A percentile compares a stretch with the other conserved stretches of the same genome.
phyloP scores from a whole-genome alignment of 306 rosid genomes.

The Lupinus albus region DNA sequence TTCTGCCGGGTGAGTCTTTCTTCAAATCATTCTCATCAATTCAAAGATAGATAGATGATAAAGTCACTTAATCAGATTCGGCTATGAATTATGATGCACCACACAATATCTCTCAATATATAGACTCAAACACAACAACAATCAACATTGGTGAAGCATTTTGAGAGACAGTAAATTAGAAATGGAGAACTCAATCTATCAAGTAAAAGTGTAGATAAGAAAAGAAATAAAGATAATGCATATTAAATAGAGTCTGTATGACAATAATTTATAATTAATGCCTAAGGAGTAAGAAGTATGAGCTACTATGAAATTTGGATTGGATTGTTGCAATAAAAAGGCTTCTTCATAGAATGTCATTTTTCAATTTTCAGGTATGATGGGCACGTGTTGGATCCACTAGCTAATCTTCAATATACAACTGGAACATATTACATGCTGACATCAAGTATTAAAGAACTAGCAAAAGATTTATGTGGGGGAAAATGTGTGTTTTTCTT shows the following conservation, averaged over 20 bases:
- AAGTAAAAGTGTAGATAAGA: too few relatives aligned
- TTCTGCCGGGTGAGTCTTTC: slow-evolving; percentile 89
- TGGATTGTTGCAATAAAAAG: not conserved
- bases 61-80: not conserved
- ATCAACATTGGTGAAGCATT: too few relatives aligned
- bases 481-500: slow-evolving; percentile 80
- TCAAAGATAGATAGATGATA: slow-evolving; percentile 18
- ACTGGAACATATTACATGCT: slow-evolving; percentile 92
- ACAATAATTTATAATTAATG: too few relatives aligned
- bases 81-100: too few relatives aligned
- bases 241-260: too few relatives aligned
- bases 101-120: too few relatives aligned
- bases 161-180: too few relatives aligned
- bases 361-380: slow-evolving; percentile 62
- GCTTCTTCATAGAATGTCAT: slow-evolving; percentile 10
- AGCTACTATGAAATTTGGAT: slow-evolving; percentile 24
- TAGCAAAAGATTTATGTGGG: slow-evolving; percentile 72
- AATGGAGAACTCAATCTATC: too few relatives aligned
- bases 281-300: too few relatives aligned
- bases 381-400: slow-evolving; percentile 88
- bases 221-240: too few relatives aligned
- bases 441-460: slow-evolving; percentile 72
- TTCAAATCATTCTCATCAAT: slow-evolving; percentile 31
- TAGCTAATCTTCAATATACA: slow-evolving; percentile 79
- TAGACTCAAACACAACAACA: too few relatives aligned